These are phyloP conservation scores for Royoungia palumana DNA, from an alignment of 768 basidiomycete species.

Conservation along the genomic window DNA sequence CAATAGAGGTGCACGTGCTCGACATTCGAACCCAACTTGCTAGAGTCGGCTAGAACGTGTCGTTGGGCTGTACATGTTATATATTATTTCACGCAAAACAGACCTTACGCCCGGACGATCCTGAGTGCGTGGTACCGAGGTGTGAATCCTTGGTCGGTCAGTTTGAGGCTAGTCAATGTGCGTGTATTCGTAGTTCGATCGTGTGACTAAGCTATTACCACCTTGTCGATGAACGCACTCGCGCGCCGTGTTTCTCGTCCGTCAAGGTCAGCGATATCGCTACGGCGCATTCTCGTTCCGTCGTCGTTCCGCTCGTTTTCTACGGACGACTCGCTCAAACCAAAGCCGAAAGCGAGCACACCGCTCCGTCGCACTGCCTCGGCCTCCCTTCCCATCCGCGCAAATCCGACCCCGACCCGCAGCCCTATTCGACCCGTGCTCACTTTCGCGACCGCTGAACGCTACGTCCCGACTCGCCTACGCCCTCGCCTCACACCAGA, in stretches of 20 bases:
- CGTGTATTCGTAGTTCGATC: too few species aligned
- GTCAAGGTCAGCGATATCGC: neutral
- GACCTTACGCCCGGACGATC: neutral
- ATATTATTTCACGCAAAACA: slow-evolving; percentile 1
- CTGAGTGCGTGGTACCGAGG: neutral
- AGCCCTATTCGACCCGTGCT: slow-evolving; percentile 73
- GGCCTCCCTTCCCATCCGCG: slow-evolving; percentile 80
- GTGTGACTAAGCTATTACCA: too few species aligned
- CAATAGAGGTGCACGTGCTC: slow-evolving; percentile 6
- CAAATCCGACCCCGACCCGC: slow-evolving; percentile 82
- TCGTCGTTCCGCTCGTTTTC: slow-evolving; percentile 14
- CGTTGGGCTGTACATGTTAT: slow-evolving; percentile 3
- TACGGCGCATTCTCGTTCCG: neutral
- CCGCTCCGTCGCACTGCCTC: slow-evolving; percentile 80
- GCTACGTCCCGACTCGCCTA: slow-evolving; percentile 68
- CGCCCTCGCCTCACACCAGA: slow-evolving; percentile 52
- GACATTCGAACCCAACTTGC: neutral
- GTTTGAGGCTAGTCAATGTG: too few species aligned
- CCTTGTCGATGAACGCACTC: slow-evolving; percentile 17
- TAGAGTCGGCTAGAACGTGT: slow-evolving; percentile 3
- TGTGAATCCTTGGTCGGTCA: neutral
- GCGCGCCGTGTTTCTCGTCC: slow-evolving; percentile 9
- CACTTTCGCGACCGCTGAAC: slow-evolving; percentile 81
- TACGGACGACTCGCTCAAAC: slow-evolving; percentile 35
- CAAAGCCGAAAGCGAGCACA: slow-evolving; percentile 80